Evolutionary conservation across 1,284 basidiomycete genomes (phyloP), one percentile per base, ranked within the genome.

Genomic region (Sporisorium exsertum): DNA sequence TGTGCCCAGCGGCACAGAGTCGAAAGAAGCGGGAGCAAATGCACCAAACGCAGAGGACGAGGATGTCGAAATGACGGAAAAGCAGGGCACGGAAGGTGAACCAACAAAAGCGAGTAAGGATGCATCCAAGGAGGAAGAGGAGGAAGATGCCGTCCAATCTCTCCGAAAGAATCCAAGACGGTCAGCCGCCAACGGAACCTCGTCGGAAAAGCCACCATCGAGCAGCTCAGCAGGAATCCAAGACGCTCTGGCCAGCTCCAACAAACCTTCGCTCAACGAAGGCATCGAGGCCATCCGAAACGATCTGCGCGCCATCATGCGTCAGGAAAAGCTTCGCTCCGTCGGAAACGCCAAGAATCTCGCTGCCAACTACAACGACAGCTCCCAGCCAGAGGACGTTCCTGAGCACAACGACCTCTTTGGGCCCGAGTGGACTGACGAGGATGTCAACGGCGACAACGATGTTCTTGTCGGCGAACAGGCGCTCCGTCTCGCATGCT

Each of bases 291-390:
- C 61, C 13, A 74, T 85, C 15, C 79, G 84, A 45, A 67, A 69
- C 60, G 84, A 85, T 42, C 70, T 85, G 45, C 77, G 82, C n/a
- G 57, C 68, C 46, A 84, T 85, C 69, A 84, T 85, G 83, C 82
- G 83, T 15, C 73, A 80, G 61, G 78, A 82, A 51, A 83, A 84
- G 75, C 77, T 85, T 40, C 76, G 84, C 24, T 74, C 79, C 16
- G 81, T 85, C 46, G 75, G 77, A 40, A 84, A 85, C 45, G 84
- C 80, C 12, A 74, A 71, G 49, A 72, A 75, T 43, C 79, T 81
- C 35, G 80, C 82, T 7, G 68, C 78, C 55, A 79, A 77, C 69
- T 85, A 84, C 75, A 85, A 85, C 64, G 76, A 79, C 43, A 70
- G 73, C 40, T 74, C 72, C 9, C 51, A 76, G 59, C 72, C 81